Base-by-base conservation (phyloP, 2,329 filamentous ascomycete species). In the Lizonia empirigonia region DNA sequence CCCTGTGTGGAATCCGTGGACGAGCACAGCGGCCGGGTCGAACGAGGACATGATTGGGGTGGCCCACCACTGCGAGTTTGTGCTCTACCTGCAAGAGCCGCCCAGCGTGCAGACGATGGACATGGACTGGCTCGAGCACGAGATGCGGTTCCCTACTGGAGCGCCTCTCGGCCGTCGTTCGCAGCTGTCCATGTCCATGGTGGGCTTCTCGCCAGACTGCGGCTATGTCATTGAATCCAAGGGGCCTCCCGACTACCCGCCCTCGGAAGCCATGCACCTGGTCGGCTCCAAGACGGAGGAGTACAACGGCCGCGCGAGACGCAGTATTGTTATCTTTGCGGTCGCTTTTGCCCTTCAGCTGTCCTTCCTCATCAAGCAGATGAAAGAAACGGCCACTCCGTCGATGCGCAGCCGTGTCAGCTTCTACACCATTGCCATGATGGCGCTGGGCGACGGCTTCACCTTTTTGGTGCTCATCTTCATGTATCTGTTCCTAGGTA, bases 11-110 rank as follows among this genome's bases (percentile, higher is more conserved):
- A 86, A 89, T 63, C 90, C 91, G 0, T 97, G 91, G 91, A 84
- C 85, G 2, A 89, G 90, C 2, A 84, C 84, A 45, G 76, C 85
- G 3, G 83, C 88, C 55, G 84, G 79, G 5, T 62, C 60, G 16
- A 70, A 65, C 9, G 80, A 82, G 18, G 86, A 88, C 54, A 76
- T 81, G 9, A 80, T 82, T 52, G 82, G 85, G 15, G 74, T 81
- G 26, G 90, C 91, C 0, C 88, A 90, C 60, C 88, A 90, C 62
- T 99, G 94, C 79, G 94, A 99, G 73, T 91, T 91, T 66, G 77
- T 99, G 40, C 77, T 96, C 46, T 97, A 92, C 71, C 78, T 93
- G 23, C 94, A 97, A 69, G 80, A 93, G 32, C 53, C 56, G 3
- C 58, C 58, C 9, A 57, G 47, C 19, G 60, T 56, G n/a, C 67